Evolutionary conservation across 2,329 filamentous ascomycete genomes (phyloP).

Genomic region (Neonectria ditissima): DNA sequence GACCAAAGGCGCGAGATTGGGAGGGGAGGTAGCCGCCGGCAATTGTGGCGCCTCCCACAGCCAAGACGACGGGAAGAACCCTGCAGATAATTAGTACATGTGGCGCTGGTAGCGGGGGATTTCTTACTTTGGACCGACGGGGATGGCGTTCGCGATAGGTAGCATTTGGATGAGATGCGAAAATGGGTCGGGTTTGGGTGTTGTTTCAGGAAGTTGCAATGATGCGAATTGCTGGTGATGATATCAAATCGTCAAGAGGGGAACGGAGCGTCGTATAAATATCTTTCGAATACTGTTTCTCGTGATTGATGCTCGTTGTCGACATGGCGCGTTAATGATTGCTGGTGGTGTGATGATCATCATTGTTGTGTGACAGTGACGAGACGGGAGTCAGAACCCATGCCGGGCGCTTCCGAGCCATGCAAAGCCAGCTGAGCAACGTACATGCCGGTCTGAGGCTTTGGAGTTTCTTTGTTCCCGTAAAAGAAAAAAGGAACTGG

Average conservation of each 20-base stretch:
- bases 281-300: neutral
- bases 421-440: too few relatives aligned
- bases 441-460: too few relatives aligned
- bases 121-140: constrained; percentile 34
- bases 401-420: too few relatives aligned
- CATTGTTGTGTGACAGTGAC: neutral
- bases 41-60: constrained; percentile 38
- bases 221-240: neutral
- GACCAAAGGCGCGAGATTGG: constrained; percentile 11
- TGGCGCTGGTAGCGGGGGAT: fast-evolving
- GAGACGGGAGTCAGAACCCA: neutral
- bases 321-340: constrained; percentile 37
- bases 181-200: constrained; percentile 1
- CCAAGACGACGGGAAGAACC: constrained; percentile 37
- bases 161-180: constrained; percentile 34
- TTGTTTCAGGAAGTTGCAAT: neutral
- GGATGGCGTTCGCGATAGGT: constrained; percentile 24
- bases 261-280: constrained; percentile 29
- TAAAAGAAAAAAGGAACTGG: too few relatives aligned
- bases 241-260: neutral
- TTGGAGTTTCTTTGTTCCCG: too few relatives aligned
- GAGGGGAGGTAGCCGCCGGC: constrained; percentile 32
- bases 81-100: constrained; percentile 21
- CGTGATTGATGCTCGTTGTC: constrained; percentile 15
- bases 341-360: constrained; percentile 40